These are phyloP conservation scores for Apiospora kogelbergensis DNA, from an alignment of 2,329 filamentous ascomycete genomes.

Conservation along the genomic window DNA sequence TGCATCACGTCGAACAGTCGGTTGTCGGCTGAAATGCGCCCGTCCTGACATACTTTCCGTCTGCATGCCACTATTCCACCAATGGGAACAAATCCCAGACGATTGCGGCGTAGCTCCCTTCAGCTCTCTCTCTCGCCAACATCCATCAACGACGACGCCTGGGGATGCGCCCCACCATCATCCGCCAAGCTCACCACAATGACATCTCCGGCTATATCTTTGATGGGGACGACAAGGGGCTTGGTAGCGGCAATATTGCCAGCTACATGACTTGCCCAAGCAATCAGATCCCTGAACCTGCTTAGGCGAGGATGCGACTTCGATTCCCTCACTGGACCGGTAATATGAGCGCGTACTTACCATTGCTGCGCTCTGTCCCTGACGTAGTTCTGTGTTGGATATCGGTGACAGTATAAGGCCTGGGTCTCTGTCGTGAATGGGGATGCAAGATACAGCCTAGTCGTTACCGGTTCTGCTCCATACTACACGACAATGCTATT, in stretches of 20 bases:
- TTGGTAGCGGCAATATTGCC: background rate
- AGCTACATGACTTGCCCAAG: background rate
- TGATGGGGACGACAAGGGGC: background rate
- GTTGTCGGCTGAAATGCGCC: slow-evolving; percentile 7
- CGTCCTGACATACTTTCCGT: slow-evolving; percentile 12
- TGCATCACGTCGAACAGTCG: background rate
- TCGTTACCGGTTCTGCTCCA: background rate
- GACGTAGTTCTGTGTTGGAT: background rate
- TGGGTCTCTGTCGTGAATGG: too few species aligned
- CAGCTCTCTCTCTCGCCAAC: background rate
- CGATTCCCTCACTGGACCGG: background rate
- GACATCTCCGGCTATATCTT: background rate
- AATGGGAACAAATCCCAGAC: slow-evolving; percentile 22
- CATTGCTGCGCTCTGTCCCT: background rate
- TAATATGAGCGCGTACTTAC: background rate
- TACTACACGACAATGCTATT: slow-evolving; percentile 18
- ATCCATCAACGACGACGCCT: background rate
- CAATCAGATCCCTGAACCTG: background rate
- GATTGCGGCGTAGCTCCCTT: background rate
- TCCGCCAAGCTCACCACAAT: background rate
- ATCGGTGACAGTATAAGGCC: background rate
- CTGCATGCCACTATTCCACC: slow-evolving; percentile 26
- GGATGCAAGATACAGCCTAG: background rate
- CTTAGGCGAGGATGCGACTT: background rate
- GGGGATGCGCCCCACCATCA: background rate